Base-by-base conservation (phyloP, 768 basidiomycete genomes). In the Panaeolus cyanescens region DNA sequence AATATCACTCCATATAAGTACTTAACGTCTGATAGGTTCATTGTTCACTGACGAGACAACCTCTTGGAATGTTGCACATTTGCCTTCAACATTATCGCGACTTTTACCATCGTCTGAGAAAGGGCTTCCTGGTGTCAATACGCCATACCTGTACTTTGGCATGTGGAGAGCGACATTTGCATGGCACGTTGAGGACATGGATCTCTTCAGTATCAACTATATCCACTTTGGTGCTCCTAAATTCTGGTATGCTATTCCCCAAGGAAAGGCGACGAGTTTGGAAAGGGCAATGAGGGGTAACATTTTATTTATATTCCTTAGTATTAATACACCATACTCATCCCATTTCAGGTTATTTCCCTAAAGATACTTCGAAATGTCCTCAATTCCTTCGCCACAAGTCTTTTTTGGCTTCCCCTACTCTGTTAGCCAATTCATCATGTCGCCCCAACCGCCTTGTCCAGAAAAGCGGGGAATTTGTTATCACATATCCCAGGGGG, bases 131-230 rank as follows among this genome's bases (percentile, higher is more conserved):
- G 97, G 97, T 8, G 97, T 99, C 54, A 99, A 99, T 70, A 90
- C 95, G 2, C 96, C 96, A 0, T 99, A 99, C 72, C 84, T 99
- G 2, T 99, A 99, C 75, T 99, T 96, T 72, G 97, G 97, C 64
- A 99, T 98, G 96, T 99, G 97, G 97, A 83, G 95, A 55, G 96
- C 96, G 22, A 95, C 95, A 0, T 99, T 99, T 75, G 93, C 95
- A 0, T 99, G 97, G 96, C 97, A 99, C 68, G 97, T 99, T 54
- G 97, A 99, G 74, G 97, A 99, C 74, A 97, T 98, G 93, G 97
- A 99, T 70, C 82, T 99, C 1, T 98, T 96, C 76, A 96, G 94
- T 59, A 99, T 99, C 78, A 99, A 99, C 71, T 99, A 95, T 72
- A 93, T 99, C 59, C 97, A 99, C 74, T 99, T 98, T 67, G 97